Evolutionary conservation across 108 stramenopile genomes (phyloP), one percentile per base, ranked within the genome.

Genomic region (Nannochloropsis salina): DNA sequence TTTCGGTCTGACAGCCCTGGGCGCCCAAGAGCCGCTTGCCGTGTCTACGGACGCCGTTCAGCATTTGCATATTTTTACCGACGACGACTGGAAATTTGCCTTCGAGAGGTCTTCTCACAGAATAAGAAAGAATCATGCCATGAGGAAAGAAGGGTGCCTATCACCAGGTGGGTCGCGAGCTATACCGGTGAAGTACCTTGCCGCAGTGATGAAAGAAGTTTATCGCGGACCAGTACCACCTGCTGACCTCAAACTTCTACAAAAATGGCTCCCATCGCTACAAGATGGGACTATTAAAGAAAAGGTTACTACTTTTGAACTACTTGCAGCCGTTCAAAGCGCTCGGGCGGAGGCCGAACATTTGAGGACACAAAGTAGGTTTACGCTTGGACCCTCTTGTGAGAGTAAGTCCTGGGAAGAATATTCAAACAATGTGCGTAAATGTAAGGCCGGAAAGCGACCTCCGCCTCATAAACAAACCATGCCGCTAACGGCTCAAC

Each of bases 41-140:
- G 61, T 74, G 20, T 74, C 61, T n/a, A 74, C 61, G n/a, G 61
- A 74, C 61, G 61, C 61, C 4, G 61, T 74, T n/a, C 61, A 74
- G 61, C 61, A 74, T 74, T 74, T 74, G 61, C 61, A 74, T 6
- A 74, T 74, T 74, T 74, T 74, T n/a, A 74, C 61, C n/a, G 61
- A 74, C 61, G n/a, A 15, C 4, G 61, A 74, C 61, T 74, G 61
- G 61, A 74, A 74, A 74, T 15, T n/a, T 15, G 61, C 61, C 61
- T 74, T 6, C 8, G 61, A n/a, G 20, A 74, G 61, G 8, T n/a
- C 15, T 4, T n/a, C n/a, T n/a, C 2, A 74, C 6, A 74, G 61
- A 74, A 74, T n/a, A 74, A 3, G 2, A 4, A 74, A 74, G 61
- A 74, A 74, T 31, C 31, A 31, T 31, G 31, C 31, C 3, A 6